Conservation (phyloP, 179 eudicot species). For the Nepenthes alata region DNA sequence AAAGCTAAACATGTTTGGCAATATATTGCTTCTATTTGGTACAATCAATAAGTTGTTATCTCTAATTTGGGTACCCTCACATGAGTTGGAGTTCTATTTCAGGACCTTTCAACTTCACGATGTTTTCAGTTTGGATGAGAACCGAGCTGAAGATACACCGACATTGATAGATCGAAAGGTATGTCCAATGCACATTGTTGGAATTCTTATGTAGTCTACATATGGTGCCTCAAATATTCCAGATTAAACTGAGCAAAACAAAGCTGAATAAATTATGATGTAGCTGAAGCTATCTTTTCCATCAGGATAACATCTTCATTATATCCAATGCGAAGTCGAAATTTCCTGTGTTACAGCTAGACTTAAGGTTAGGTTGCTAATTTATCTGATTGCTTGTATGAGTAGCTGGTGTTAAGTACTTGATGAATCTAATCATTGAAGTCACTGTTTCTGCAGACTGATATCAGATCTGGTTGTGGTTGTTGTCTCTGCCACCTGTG, state of each 20-base stretch:
- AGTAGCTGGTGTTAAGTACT: neutral
- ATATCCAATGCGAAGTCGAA: slow-evolving; percentile 93
- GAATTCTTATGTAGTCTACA: neutral
- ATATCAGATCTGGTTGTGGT: slow-evolving; percentile 88
- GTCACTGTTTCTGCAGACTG: slow-evolving; percentile 35
- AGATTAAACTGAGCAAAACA: neutral
- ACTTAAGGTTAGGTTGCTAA: slow-evolving; percentile 48
- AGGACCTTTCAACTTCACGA: slow-evolving; percentile 86
- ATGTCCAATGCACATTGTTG: slow-evolving; percentile 7
- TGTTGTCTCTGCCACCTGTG: slow-evolving; percentile 92
- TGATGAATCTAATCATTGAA: neutral
- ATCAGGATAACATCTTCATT: slow-evolving; percentile 88
- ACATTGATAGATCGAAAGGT: slow-evolving; percentile 93
- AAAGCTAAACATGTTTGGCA: neutral
- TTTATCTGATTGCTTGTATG: slow-evolving; percentile 2
- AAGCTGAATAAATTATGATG: slow-evolving; percentile 1
- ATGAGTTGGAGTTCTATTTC: slow-evolving; percentile 12
- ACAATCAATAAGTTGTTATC: neutral
- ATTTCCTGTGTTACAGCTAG: slow-evolving; percentile 87
- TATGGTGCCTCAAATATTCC: slow-evolving; percentile 5
- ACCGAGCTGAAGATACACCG: slow-evolving; percentile 81
- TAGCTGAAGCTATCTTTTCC: slow-evolving; percentile 11
- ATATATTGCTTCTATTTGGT: slow-evolving; percentile 1
- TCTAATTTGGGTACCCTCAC: slow-evolving; percentile 1
- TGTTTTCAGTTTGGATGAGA: slow-evolving; percentile 90